Percentiles rank a stretch among this genome's conserved stretches.
Conservation (phyloP, 2,329 filamentous ascomycete genomes). For the Fusarium succisae region DNA sequence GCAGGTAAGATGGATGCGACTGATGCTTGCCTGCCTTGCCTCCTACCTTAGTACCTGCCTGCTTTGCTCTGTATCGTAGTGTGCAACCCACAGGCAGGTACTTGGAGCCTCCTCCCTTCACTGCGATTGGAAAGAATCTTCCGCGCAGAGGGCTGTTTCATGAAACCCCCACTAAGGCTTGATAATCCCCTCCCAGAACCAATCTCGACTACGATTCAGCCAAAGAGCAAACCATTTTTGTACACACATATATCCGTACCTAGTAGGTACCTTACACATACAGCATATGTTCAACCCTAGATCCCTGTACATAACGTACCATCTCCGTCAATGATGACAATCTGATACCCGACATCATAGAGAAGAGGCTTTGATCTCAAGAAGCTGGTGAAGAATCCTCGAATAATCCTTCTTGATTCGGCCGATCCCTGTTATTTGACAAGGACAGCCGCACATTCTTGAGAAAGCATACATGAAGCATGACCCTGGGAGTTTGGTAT, state of each 20-base stretch:
- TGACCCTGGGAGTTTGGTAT: neutral
- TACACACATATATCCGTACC: neutral
- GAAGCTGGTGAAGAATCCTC: neutral
- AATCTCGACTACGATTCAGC: neutral
- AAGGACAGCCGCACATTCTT: neutral
- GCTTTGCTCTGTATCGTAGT: neutral
- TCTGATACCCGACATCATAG: conserved; percentile 8
- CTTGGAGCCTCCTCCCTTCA: neutral
- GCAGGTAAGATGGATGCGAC: neutral
- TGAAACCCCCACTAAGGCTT: conserved; percentile 11
- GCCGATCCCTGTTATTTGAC: neutral
- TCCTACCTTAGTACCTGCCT: neutral
- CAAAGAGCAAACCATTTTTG: neutral
- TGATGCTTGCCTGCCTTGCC: neutral
- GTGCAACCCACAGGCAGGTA: neutral
- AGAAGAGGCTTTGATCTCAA: neutral
- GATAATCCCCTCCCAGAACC: neutral
- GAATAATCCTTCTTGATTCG: neutral
- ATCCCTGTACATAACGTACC: conserved; percentile 6
- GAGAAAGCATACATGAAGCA: neutral
- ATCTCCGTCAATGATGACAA: conserved; percentile 1
- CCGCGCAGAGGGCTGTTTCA: neutral
- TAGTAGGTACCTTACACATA: neutral
- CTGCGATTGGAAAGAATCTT: neutral
- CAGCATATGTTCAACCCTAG: neutral